Conservation (phyloP, 331 rosid species). For the Prunus yedoensis region DNA sequence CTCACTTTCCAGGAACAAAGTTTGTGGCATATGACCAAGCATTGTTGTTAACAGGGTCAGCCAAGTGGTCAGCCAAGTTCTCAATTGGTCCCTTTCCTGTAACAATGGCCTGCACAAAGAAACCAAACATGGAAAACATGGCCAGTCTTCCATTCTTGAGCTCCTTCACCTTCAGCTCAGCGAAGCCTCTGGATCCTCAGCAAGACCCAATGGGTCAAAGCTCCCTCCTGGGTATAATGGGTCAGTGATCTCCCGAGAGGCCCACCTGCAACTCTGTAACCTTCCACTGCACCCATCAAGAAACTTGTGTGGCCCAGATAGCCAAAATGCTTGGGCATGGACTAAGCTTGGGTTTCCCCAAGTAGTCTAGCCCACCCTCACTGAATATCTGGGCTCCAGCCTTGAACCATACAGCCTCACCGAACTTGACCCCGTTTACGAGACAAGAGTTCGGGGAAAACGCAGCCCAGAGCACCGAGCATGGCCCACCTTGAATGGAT, state of each 20-base stretch:
- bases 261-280: conserved; percentile 23
- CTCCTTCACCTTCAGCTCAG: conserved; percentile 36
- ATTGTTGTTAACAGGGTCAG: conserved; percentile 29
- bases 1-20: conserved; percentile 32
- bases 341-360: conserved; percentile 36
- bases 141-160: conserved; percentile 28
- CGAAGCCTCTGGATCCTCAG: conserved; percentile 32
- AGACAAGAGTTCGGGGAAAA: conserved; percentile 25
- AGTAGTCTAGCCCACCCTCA: conserved; percentile 34
- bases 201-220: conserved; percentile 33
- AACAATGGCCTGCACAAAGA: conserved; percentile 34
- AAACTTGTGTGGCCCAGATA: conserved; percentile 32
- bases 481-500: too few species aligned
- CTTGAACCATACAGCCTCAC: conserved; percentile 24
- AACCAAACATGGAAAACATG: conserved; percentile 36
- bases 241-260: conserved; percentile 22
- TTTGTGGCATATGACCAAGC: conserved; percentile 34
- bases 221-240: conserved; percentile 29
- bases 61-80: conserved; percentile 30
- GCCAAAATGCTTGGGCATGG: conserved; percentile 37
- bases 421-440: conserved; percentile 24
- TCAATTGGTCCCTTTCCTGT: conserved; percentile 31
- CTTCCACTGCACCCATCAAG: conserved; percentile 31
- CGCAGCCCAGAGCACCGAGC: conserved; percentile 22
- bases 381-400: conserved; percentile 32